Base-by-base conservation (phyloP, 257 asterid genomes). In the Ballota nigra region DNA sequence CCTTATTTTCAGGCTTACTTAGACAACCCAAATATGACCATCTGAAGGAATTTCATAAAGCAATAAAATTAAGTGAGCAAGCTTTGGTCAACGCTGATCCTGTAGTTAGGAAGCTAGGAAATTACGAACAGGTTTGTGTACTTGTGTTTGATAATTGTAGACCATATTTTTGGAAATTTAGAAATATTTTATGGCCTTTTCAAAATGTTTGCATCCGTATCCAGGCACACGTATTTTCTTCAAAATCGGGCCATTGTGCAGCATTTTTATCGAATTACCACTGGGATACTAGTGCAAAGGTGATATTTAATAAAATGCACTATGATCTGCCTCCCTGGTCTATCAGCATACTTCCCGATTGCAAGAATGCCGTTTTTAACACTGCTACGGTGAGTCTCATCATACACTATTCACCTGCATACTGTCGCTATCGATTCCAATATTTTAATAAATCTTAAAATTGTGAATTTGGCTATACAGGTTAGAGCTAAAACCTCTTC, bases 251-350 rank as follows among this genome's bases (percentile, higher is more conserved):
- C 68, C 87, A 76, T 0, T 94, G 99, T 72, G 95, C 90, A 6
- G 97, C 99, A 60, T 94, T 94, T 79, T 84, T 94, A 63, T 76
- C 97, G 43, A 94, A 94, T 72, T 89, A 67, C 85, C 97, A 91
- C 75, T 43, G 72, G 76, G 85, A 80, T 29, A 41, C 77, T 5
- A 51, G 88, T 63, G 95, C 91, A 33, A 82, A 71, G 19, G 96
- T 94, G 81, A 89, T 74, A 18, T 91, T 94, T 82, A 88, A 84
- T 55, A 76, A 82, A 53, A 64, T 72, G 88, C 89, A 71, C 43
- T 91, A 91, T 24, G 83, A 87, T 59, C 79, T 94, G 72, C 99
- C 99, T 72, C 91, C 99, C 53, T 94, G 99, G 99, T 94, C 99
- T 24, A 89, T 89, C 80, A 91, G 92, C 87, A 84, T 93, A 66